Conservation (phyloP, 306 rosid genomes). For the Glycine latifolia region DNA sequence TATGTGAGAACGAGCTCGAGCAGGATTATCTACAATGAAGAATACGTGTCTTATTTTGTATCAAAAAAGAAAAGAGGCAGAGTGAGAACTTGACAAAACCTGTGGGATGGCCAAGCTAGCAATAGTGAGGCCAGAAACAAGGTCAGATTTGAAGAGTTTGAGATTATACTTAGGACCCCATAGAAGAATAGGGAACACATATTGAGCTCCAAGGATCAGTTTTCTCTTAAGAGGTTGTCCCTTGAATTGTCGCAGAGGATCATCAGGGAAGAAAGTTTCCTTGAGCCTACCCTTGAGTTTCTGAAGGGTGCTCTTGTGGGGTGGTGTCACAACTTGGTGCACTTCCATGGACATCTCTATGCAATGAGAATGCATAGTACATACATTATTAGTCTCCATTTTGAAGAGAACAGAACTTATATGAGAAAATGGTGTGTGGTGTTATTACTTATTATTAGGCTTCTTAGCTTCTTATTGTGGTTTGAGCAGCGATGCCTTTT, state of each 20-base stretch:
- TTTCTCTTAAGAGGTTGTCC: slow-evolving; percentile 64
- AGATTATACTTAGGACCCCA: slow-evolving; percentile 85
- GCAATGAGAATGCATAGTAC: slow-evolving; percentile 53
- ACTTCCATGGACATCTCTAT: slow-evolving; percentile 62
- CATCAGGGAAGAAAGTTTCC: slow-evolving; percentile 94
- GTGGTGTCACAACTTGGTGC: slow-evolving; percentile 86
- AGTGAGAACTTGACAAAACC: slow-evolving; percentile 50
- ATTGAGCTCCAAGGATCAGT: slow-evolving; percentile 74
- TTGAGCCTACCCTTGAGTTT: slow-evolving; percentile 70
- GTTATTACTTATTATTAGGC: not conserved
- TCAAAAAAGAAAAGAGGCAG: not conserved
- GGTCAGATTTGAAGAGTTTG: slow-evolving; percentile 82
- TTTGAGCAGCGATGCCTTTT: slow-evolving; percentile 46
- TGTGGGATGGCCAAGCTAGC: slow-evolving; percentile 98
- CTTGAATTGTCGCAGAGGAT: slow-evolving; percentile 89
- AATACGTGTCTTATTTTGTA: too few species aligned
- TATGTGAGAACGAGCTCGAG: not conserved
- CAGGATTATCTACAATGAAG: too few species aligned
- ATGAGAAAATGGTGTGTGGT: slow-evolving; percentile 4
- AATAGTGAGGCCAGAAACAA: slow-evolving; percentile 94
- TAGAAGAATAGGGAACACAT: slow-evolving; percentile 84
- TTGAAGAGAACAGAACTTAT: slow-evolving; percentile 2
- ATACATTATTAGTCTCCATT: slow-evolving; percentile 42
- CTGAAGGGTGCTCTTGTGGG: slow-evolving; percentile 57
- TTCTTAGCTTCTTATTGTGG: slow-evolving; percentile 5